Evolutionary conservation across 2,329 filamentous ascomycete genomes (phyloP).

Genomic region (Trichophyton verrucosum): DNA sequence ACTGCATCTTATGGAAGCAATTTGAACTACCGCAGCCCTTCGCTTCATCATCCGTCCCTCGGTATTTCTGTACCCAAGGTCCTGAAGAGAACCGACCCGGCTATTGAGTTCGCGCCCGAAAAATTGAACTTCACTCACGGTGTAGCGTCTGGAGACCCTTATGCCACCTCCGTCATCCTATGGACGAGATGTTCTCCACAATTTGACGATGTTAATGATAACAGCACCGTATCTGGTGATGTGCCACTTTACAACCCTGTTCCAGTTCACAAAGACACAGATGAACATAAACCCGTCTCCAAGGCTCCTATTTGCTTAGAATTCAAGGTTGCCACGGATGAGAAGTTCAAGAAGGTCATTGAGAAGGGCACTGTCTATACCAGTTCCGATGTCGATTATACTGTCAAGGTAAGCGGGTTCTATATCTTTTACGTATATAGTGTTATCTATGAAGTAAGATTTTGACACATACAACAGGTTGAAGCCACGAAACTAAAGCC

Average conservation of each 20-base stretch:
- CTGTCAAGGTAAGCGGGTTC: constrained; percentile 46
- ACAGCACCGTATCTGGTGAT: constrained; percentile 45
- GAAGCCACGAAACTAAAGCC: constrained; percentile 51
- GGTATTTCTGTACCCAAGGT: constrained; percentile 54
- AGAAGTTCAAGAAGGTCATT: constrained; percentile 38
- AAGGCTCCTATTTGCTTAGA: constrained; percentile 62
- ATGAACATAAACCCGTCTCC: constrained; percentile 38
- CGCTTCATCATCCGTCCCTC: constrained; percentile 49
- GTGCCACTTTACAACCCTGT: constrained; percentile 43
- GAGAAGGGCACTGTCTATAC: constrained; percentile 53
- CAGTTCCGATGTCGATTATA: constrained; percentile 62
- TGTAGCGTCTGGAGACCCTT: constrained; percentile 39
- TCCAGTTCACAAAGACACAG: constrained; percentile 45
- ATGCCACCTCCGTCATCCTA: constrained; percentile 32
- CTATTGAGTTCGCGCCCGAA: constrained; percentile 33
- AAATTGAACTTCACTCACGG: constrained; percentile 54
- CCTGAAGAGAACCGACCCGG: constrained; percentile 42
- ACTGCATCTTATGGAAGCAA: constrained; percentile 10
- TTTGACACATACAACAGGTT: constrained; percentile 33
- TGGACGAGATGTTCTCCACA: constrained; percentile 34
- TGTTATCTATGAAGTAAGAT: neutral
- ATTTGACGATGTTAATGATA: constrained; percentile 37
- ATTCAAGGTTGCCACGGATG: constrained; percentile 46
- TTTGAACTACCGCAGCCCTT: constrained; percentile 51
- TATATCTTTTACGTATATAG: no score